Evolutionary conservation across 2,329 filamentous ascomycete species (phyloP).

Genomic region (Aspergillus versicolor): DNA sequence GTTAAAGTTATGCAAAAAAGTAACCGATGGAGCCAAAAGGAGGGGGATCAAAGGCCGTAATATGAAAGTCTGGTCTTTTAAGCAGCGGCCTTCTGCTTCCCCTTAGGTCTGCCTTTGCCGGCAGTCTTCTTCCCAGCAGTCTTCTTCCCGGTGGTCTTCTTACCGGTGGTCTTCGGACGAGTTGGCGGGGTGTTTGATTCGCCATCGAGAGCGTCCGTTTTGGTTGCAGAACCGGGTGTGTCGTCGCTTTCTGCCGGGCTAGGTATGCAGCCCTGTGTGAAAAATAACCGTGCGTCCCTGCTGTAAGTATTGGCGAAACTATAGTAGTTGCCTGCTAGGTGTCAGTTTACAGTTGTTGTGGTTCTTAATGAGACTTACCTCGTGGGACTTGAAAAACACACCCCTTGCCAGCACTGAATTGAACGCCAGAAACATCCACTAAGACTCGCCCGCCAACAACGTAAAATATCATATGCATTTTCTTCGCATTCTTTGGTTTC

Average conservation of each 20-base stretch:
- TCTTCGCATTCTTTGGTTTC: constrained; percentile 84
- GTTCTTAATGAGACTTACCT: constrained; percentile 60
- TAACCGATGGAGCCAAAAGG: neutral
- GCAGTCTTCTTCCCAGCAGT: neutral
- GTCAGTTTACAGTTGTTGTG: neutral
- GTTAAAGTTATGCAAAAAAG: constrained; percentile 11
- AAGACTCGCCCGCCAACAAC: constrained; percentile 79
- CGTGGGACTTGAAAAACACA: constrained; percentile 93
- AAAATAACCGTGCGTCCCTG: constrained; percentile 76
- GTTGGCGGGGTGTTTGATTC: constrained; percentile 18
- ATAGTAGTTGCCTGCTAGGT: constrained; percentile 77
- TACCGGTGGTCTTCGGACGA: constrained; percentile 17
- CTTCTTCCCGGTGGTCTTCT: neutral
- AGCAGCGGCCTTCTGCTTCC: constrained; percentile 32
- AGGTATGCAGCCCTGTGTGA: constrained; percentile 78
- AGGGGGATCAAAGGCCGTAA: neutral
- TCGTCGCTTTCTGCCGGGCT: constrained; percentile 20
- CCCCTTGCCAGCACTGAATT: constrained; percentile 80
- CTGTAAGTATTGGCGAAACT: constrained; percentile 80
- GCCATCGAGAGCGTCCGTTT: constrained; percentile 24
- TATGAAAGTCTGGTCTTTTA: neutral
- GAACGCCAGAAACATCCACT: constrained; percentile 60
- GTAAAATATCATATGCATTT: constrained; percentile 97
- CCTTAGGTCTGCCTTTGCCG: constrained; percentile 31
- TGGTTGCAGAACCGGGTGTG: constrained; percentile 22